A percentile compares a stretch with the other conserved stretches of the same genome.
These are phyloP conservation scores for Paraphaeosphaeria sporulosa DNA, from an alignment of 2,329 filamentous ascomycete genomes.

Conservation along the genomic window DNA sequence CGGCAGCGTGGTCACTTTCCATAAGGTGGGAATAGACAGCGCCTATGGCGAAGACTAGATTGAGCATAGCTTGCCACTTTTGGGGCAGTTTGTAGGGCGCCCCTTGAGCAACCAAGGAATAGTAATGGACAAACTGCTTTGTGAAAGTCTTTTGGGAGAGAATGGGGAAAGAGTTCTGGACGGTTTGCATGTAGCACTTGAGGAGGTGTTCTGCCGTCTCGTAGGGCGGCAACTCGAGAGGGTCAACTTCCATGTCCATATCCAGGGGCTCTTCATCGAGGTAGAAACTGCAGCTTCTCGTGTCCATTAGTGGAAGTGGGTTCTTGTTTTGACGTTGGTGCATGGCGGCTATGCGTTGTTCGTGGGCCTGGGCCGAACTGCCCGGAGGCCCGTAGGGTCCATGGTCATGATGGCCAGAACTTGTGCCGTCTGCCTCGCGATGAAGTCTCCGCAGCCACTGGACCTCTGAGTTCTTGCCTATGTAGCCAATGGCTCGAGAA, in stretches of 20 bases:
- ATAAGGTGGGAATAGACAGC: conserved; percentile 44
- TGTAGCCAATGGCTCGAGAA: conserved; percentile 35
- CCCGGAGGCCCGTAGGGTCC: conserved; percentile 32
- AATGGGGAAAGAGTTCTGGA: conserved; percentile 35
- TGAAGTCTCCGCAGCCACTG: conserved; percentile 34
- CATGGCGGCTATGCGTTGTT: conserved; percentile 21
- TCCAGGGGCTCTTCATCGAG: conserved; percentile 21
- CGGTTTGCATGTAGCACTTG: conserved; percentile 38
- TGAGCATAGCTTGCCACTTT: conserved; percentile 49
- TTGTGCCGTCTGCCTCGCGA: conserved; percentile 15
- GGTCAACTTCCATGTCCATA: conserved; percentile 21
- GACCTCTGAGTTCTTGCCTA: conserved; percentile 34
- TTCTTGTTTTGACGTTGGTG: conserved; percentile 19
- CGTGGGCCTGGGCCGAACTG: conserved; percentile 18
- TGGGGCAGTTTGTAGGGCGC: conserved; percentile 20
- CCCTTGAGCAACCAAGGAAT: conserved; percentile 26
- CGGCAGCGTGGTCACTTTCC: conserved; percentile 30
- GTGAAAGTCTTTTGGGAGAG: conserved; percentile 39
- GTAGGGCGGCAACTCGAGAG: conserved; percentile 37
- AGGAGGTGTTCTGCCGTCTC: conserved; percentile 35
- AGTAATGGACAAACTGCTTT: conserved; percentile 42
- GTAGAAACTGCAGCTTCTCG: conserved; percentile 38
- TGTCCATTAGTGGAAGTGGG: conserved; percentile 19
- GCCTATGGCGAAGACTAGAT: conserved; percentile 53
- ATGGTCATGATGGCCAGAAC: not conserved